Evolutionary conservation across 2,329 filamentous ascomycete genomes (phyloP).

Genomic region (Calonectria pauciramosa): DNA sequence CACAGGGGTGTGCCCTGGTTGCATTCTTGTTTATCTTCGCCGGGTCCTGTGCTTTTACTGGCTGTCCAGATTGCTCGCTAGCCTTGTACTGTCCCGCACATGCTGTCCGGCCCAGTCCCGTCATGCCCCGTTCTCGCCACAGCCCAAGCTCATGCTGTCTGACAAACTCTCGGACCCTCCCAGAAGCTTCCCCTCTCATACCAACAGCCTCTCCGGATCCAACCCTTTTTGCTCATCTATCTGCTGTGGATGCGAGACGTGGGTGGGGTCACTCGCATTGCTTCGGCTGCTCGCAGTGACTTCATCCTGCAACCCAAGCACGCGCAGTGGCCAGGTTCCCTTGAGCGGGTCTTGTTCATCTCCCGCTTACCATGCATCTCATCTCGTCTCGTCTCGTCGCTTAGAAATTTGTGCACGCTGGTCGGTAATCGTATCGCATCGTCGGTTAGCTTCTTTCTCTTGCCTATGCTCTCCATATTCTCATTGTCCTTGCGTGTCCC

Average conservation of each 20-base stretch:
- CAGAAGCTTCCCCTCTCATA: neutral
- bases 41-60: neutral
- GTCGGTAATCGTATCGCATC: neutral
- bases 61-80: neutral
- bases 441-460: neutral
- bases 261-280: slow-evolving; percentile 27
- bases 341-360: slow-evolving; percentile 29
- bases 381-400: slow-evolving; percentile 17
- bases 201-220: neutral
- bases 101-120: neutral
- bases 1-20: neutral
- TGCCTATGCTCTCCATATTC: neutral
- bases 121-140: neutral
- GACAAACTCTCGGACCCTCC: neutral
- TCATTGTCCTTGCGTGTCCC: slow-evolving; percentile 4
- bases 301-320: slow-evolving; percentile 42
- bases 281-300: slow-evolving; percentile 40
- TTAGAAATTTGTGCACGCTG: neutral
- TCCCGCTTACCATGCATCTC: slow-evolving; percentile 9
- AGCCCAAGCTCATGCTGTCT: neutral
- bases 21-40: neutral
- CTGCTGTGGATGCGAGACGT: slow-evolving; percentile 34
- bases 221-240: slow-evolving; percentile 3
- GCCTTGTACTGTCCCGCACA: no score
- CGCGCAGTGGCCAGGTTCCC: slow-evolving; percentile 38